phyloP scores from a whole-genome alignment of 306 rosid species.

The Gastrolobium bilobum region DNA sequence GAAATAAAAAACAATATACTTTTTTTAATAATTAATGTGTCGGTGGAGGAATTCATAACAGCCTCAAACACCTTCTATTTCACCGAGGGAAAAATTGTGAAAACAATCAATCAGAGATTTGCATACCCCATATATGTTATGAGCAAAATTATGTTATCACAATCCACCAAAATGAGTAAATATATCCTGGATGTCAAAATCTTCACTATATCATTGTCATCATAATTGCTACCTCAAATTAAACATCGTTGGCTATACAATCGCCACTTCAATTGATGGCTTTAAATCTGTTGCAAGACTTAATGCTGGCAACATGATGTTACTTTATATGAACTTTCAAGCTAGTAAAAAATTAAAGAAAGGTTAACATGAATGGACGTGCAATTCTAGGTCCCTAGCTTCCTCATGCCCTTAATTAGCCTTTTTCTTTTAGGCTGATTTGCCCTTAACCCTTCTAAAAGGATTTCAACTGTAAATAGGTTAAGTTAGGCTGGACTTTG shows the following conservation, averaged over 20 bases:
- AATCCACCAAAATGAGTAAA: background rate
- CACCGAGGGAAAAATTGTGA: background rate
- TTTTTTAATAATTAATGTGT: background rate
- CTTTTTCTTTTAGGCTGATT: background rate
- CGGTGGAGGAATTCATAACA: slow-evolving; percentile 30
- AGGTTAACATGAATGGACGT: background rate
- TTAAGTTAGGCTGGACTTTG: too few relatives aligned
- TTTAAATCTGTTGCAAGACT: background rate
- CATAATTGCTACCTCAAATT: slow-evolving; percentile 18
- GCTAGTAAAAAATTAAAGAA: slow-evolving; percentile 3
- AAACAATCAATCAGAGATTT: background rate
- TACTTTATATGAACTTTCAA: slow-evolving; percentile 9
- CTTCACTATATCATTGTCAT: background rate
- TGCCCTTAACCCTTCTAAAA: background rate
- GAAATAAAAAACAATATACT: background rate
- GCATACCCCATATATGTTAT: background rate
- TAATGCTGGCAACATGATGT: slow-evolving; percentile 3
- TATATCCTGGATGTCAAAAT: background rate
- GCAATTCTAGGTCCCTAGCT: slow-evolving; percentile 11
- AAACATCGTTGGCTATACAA: background rate
- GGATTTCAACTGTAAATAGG: too few relatives aligned
- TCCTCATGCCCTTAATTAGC: background rate
- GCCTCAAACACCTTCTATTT: background rate
- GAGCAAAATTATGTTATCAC: background rate
- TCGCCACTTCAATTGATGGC: background rate